Evolutionary conservation across 305 asterid species (phyloP).

Genomic region (Fraxinus nigra): DNA sequence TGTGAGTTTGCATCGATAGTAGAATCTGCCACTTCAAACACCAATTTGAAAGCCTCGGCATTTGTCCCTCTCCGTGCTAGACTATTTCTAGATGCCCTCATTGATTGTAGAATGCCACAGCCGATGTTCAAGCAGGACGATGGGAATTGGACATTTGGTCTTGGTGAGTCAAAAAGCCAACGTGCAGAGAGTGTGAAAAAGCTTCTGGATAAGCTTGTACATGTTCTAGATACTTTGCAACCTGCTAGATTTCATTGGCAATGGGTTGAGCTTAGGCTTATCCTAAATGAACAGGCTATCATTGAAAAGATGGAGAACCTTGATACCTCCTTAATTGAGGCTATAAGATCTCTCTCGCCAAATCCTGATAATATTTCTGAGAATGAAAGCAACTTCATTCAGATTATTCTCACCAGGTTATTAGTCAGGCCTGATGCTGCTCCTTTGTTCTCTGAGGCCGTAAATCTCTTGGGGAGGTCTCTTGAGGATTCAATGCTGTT

Average conservation of each 20-base stretch:
- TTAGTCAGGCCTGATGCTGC: slow-evolving; percentile 99
- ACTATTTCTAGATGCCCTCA: slow-evolving; percentile 77
- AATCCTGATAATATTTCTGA: slow-evolving; percentile 76
- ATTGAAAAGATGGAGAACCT: slow-evolving; percentile 72
- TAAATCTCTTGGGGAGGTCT: slow-evolving; percentile 85
- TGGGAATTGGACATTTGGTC: slow-evolving; percentile 49
- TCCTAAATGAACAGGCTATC: slow-evolving; percentile 87
- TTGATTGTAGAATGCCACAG: slow-evolving; percentile 77
- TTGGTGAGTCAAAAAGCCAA: slow-evolving; percentile 60
- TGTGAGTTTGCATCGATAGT: slow-evolving; percentile 76
- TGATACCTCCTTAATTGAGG: slow-evolving; percentile 71
- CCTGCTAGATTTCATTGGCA: slow-evolving; percentile 99
- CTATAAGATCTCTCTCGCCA: slow-evolving; percentile 76
- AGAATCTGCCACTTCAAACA: slow-evolving; percentile 60
- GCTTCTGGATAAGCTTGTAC: slow-evolving; percentile 69
- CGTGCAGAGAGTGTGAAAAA: slow-evolving; percentile 64
- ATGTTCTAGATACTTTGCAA: slow-evolving; percentile 83
- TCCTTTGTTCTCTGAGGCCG: slow-evolving; percentile 85
- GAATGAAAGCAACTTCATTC: slow-evolving; percentile 81
- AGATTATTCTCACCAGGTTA: slow-evolving; percentile 84
- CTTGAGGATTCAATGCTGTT: slow-evolving; percentile 89
- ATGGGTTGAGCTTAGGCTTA: slow-evolving; percentile 95
- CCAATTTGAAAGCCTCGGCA: slow-evolving; percentile 64
- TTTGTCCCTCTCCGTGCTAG: slow-evolving; percentile 95
- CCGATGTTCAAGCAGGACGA: slow-evolving; percentile 50